Conservation (phyloP, 768 basidiomycete species). For the Mycena albidolilacea region DNA sequence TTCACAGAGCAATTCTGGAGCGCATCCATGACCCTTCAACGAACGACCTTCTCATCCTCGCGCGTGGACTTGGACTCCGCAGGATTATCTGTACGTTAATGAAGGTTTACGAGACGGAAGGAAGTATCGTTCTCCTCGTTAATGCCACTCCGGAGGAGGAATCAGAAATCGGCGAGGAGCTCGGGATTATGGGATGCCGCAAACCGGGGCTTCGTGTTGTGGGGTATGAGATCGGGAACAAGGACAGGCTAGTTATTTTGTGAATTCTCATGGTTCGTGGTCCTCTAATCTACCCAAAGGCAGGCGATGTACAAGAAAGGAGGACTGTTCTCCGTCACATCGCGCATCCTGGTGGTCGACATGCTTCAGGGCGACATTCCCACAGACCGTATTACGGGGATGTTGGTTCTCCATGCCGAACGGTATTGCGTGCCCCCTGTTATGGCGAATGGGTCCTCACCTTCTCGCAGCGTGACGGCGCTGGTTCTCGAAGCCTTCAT, state of each 20-base stretch:
- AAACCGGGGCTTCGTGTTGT: slow-evolving; percentile 89
- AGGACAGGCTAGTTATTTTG: slow-evolving; percentile 76
- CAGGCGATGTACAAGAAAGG: slow-evolving; percentile 90
- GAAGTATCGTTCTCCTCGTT: slow-evolving; percentile 87
- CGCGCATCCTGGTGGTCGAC: slow-evolving; percentile 94
- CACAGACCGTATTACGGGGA: slow-evolving; percentile 87
- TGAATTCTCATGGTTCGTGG: neutral
- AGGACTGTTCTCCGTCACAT: slow-evolving; percentile 92
- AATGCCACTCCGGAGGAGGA: slow-evolving; percentile 92
- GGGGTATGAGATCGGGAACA: slow-evolving; percentile 82
- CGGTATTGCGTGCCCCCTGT: slow-evolving; percentile 61
- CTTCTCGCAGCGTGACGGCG: slow-evolving; percentile 78
- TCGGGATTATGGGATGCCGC: slow-evolving; percentile 92
- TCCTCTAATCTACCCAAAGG: slow-evolving; percentile 56
- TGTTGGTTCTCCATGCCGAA: slow-evolving; percentile 93
- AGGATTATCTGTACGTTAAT: slow-evolving; percentile 88
- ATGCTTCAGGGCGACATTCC: slow-evolving; percentile 92
- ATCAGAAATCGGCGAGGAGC: slow-evolving; percentile 90
- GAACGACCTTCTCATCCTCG: slow-evolving; percentile 83
- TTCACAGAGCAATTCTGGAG: slow-evolving; percentile 78
- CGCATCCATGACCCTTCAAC: slow-evolving; percentile 81
- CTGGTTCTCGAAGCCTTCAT: slow-evolving; percentile 94
- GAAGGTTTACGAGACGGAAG: slow-evolving; percentile 92
- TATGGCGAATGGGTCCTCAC: neutral
- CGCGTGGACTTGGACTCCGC: slow-evolving; percentile 92